phyloP scores from a whole-genome alignment of 306 rosid species.

The Cyamopsis tetragonoloba region DNA sequence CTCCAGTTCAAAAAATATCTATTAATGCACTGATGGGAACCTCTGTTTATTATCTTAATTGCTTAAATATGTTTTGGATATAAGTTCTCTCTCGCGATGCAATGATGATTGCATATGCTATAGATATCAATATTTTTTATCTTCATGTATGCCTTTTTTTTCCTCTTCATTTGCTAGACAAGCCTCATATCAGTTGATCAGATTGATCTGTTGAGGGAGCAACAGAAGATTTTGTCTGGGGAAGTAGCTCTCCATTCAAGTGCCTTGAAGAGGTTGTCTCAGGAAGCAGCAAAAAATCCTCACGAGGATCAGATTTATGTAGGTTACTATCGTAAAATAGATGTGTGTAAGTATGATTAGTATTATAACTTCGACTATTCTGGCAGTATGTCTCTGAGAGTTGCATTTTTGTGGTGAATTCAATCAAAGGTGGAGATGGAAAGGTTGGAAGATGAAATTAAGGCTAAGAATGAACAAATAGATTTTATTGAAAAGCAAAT shows the following conservation, averaged over 20 bases:
- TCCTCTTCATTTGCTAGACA: conserved; percentile 48
- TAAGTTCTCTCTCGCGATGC: too few relatives aligned
- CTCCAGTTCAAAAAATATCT: too few relatives aligned
- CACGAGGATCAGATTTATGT: conserved; percentile 68
- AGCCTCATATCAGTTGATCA: conserved; percentile 74
- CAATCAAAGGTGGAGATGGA: conserved; percentile 56
- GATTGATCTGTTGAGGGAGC: conserved; percentile 90
- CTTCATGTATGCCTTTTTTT: too few relatives aligned
- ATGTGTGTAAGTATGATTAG: neutral
- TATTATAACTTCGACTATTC: conserved; percentile 16
- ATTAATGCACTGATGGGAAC: too few relatives aligned
- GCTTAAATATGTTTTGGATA: too few relatives aligned
- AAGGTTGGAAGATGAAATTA: conserved; percentile 75
- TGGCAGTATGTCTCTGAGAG: too few relatives aligned
- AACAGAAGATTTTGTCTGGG: conserved; percentile 78
- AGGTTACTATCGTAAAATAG: conserved; percentile 25
- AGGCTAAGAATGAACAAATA: conserved; percentile 69
- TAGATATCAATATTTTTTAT: too few relatives aligned
- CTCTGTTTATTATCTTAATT: too few relatives aligned
- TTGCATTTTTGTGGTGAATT: conserved; percentile 26
- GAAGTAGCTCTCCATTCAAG: conserved; percentile 95
- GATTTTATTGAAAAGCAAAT: conserved; percentile 78
- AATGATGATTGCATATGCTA: neutral
- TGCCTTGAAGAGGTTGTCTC: conserved; percentile 82
- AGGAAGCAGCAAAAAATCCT: conserved; percentile 71